These are phyloP conservation scores for Paramecium sonneborni DNA, from an alignment of 73 alveolate genomes.

Conservation along the genomic window DNA sequence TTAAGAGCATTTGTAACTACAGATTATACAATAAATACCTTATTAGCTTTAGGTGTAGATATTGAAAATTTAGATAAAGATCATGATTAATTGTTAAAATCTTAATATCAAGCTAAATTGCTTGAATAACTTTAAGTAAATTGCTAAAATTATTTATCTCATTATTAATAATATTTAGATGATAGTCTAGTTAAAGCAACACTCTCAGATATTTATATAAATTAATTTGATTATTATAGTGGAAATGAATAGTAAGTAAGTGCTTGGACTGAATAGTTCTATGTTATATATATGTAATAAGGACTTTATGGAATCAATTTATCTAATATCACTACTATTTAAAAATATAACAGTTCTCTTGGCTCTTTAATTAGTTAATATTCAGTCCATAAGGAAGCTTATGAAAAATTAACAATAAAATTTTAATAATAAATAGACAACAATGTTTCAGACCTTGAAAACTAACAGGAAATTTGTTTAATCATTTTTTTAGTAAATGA, in stretches of 20 bases:
- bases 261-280: slow-evolving; percentile 27
- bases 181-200: neutral
- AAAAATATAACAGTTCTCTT: neutral
- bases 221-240: neutral
- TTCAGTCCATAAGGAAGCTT: neutral
- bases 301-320: neutral
- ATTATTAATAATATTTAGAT: neutral
- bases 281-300: slow-evolving; percentile 12
- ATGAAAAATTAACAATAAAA: neutral
- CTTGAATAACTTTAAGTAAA: neutral
- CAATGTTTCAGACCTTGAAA: neutral
- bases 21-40: slow-evolving; percentile 12
- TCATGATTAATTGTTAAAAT: neutral
- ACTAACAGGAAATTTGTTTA: neutral
- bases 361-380: neutral
- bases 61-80: neutral
- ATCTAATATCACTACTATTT: neutral
- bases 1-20: slow-evolving; percentile 40
- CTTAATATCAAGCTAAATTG: neutral
- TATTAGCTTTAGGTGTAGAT: neutral
- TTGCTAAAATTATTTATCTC: neutral
- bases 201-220: neutral
- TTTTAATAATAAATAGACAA: neutral
- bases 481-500: neutral
- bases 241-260: neutral